Percentiles rank a stretch among this genome's conserved stretches.
phyloP scores from a whole-genome alignment of 495 filamentous ascomycete genomes.

The Aspergillus ostianus region DNA sequence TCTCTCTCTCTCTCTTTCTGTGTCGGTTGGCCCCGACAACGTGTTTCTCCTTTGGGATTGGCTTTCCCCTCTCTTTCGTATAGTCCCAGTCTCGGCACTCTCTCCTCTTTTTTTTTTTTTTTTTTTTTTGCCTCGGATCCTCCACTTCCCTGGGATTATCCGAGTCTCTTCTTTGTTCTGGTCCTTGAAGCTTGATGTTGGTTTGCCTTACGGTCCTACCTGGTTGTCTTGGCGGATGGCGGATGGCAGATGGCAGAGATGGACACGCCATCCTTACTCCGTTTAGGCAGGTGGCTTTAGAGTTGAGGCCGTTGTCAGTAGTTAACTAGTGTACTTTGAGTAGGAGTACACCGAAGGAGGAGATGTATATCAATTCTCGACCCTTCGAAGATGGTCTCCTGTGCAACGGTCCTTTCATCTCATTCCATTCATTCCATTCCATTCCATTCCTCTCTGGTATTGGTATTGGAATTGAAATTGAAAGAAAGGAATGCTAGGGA shows the following conservation, averaged over 20 bases:
- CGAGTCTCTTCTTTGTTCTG: neutral
- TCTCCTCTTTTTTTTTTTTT: too few species aligned
- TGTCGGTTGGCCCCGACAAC: constrained; percentile 2
- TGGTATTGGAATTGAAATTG: too few species aligned
- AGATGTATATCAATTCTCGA: too few species aligned
- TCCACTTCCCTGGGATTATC: neutral
- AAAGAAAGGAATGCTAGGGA: constrained; percentile 4
- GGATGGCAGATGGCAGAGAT: too few species aligned
- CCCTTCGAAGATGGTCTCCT: too few species aligned
- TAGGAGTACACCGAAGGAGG: too few species aligned
- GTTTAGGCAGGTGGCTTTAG: neutral
- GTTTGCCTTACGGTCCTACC: neutral
- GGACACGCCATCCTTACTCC: neutral
- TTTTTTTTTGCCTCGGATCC: too few species aligned
- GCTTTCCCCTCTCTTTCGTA: neutral
- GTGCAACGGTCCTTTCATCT: neutral
- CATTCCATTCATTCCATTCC: too few species aligned
- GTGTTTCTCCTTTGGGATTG: neutral
- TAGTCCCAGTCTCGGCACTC: too few species aligned
- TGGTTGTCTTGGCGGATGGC: neutral
- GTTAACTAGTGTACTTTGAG: too few species aligned
- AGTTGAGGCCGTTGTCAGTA: too few species aligned
- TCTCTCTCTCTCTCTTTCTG: neutral
- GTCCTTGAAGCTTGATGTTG: neutral
- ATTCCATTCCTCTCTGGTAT: neutral